Base-by-base conservation (phyloP, 192 early-diverging fungal species). In the Backusella circina region DNA sequence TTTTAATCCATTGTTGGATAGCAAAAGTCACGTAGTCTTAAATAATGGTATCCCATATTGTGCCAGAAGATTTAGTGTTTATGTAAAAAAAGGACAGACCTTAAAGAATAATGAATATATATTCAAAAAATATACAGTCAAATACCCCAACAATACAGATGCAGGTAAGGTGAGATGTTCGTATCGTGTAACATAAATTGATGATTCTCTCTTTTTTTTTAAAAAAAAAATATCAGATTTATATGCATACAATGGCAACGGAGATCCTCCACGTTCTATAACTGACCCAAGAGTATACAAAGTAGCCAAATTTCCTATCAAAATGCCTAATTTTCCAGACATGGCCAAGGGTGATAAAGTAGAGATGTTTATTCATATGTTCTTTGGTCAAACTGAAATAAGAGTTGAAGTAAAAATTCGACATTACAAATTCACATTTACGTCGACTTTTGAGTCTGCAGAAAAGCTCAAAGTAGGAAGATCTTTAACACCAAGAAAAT, bases 21-120 rank as follows among this genome's bases (percentile, higher is more conserved):
- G 47, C 23, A 72, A 74, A 47, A 72, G 73, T n/a, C 74, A 86
- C 1, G 74, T 77, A 15, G 84, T 84, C 44, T 72, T 83, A 39
- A 87, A 84, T 13, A 80, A 84, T 57, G 81, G 86, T 33, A 71
- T 76, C 13, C 81, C 81, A n/a, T 82, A 84, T 33, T 82, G 83
- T 18, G 65, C 76, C 41, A 74, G 70, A 15, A 67, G 80, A 23
- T 81, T 81, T 44, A 30, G 75, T 38, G 23, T 65, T 0, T 77
- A 75, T 77, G 76, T 67, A n/a, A 39, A 44, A 16, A 81, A 78
- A 44, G 76, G 73, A 3, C 72, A 78, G 38, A 38, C 44, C 6
- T 80, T 87, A 65, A 78, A 78, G 3, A 79, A 85, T 21, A 84
- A 87, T 33, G 80, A 87, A 37, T 85, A 79, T 73, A 79, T 87